Percentiles rank a stretch among this genome's conserved stretches.
Conservation (phyloP, 192 early-diverging fungal species). For the Helicostylum pulchrum region DNA sequence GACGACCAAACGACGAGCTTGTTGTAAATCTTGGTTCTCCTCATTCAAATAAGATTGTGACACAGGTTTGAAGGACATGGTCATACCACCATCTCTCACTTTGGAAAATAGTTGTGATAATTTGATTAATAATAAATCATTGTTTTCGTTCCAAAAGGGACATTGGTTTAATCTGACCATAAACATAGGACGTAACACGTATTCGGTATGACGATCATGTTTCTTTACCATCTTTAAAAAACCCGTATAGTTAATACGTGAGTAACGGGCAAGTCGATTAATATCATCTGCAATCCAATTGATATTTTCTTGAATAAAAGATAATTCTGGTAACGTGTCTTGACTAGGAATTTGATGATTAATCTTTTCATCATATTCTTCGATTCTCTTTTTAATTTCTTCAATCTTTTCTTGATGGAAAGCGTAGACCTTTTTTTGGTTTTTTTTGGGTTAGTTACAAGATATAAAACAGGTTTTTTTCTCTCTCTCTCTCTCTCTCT, state of each 20-base stretch:
- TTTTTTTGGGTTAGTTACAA: conserved; percentile 13
- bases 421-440: conserved; percentile 49
- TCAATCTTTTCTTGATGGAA: conserved; percentile 74
- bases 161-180: conserved; percentile 76
- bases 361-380: conserved; percentile 59
- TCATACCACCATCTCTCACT: conserved; percentile 50
- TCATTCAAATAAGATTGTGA: not conserved
- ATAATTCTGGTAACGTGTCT: conserved; percentile 48
- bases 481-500: too few relatives aligned
- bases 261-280: conserved; percentile 73
- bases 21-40: not conserved
- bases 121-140: conserved; percentile 79
- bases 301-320: conserved; percentile 57
- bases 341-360: conserved; percentile 42
- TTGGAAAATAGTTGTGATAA: conserved; percentile 78
- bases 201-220: conserved; percentile 90
- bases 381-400: conserved; percentile 68
- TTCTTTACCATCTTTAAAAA: conserved; percentile 97
- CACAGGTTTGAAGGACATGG: conserved; percentile 35
- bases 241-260: conserved; percentile 78
- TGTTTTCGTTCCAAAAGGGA: conserved; percentile 84
- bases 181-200: conserved; percentile 74
- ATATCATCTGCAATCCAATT: conserved; percentile 74
- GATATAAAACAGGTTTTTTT: not conserved
- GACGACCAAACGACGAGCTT: conserved; percentile 14